Conservation (phyloP, 768 basidiomycete species). For the Lanmaoa rubissima region DNA sequence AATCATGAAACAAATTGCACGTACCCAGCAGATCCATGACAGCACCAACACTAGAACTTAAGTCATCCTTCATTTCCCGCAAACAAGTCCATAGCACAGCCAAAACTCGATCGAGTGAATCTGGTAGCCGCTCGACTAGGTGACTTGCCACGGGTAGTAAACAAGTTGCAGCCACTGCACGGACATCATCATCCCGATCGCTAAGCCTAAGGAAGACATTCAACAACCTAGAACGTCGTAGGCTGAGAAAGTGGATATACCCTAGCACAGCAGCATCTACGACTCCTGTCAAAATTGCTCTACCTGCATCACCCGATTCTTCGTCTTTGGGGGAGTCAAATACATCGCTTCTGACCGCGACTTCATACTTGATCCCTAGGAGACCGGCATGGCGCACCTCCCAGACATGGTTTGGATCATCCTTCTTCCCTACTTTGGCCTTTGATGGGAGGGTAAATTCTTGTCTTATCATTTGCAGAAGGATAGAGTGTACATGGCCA, state of each 20-base stretch:
- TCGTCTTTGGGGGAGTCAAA: constrained; percentile 45
- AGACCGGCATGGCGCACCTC: constrained; percentile 98
- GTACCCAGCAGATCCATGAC: constrained; percentile 97
- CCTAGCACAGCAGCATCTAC: constrained; percentile 91
- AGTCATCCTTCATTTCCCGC: constrained; percentile 90
- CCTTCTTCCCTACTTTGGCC: constrained; percentile 32
- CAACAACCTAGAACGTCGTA: not conserved
- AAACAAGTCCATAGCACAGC: constrained; percentile 89
- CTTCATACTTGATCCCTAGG: constrained; percentile 96
- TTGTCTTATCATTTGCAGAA: constrained; percentile 94
- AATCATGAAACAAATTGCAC: constrained; percentile 15
- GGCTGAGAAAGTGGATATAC: constrained; percentile 37
- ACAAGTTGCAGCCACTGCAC: constrained; percentile 91
- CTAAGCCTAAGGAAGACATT: constrained; percentile 56
- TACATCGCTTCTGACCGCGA: constrained; percentile 87
- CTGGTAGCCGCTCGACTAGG: constrained; percentile 72
- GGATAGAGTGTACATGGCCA: constrained; percentile 73
- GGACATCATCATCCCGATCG: constrained; percentile 94
- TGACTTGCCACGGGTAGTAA: constrained; percentile 82
- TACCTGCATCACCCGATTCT: constrained; percentile 42
- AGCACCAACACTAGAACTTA: constrained; percentile 93
- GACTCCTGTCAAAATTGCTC: constrained; percentile 69
- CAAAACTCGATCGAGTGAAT: constrained; percentile 70
- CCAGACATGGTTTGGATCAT: constrained; percentile 71
- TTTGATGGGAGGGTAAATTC: constrained; percentile 55